phyloP scores from a whole-genome alignment of 768 basidiomycete species.

The Podaxis sp. region DNA sequence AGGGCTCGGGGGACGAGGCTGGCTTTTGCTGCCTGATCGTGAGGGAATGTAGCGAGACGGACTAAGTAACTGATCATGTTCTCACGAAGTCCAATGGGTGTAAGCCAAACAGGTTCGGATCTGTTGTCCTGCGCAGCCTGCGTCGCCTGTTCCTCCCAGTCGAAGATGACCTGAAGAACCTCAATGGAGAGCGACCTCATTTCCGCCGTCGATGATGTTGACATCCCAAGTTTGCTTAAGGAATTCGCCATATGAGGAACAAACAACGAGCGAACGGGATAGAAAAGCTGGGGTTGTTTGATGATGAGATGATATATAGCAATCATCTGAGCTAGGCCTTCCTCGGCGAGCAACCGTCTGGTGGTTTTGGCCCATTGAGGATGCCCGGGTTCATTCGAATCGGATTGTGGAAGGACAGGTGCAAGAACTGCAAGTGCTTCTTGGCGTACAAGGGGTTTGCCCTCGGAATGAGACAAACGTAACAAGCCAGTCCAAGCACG shows the following conservation, averaged over 20 bases:
- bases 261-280: conserved; percentile 88
- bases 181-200: conserved; percentile 88
- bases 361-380: conserved; percentile 87
- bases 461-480: conserved; percentile 69
- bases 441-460: conserved; percentile 76
- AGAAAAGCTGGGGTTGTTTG: conserved; percentile 89
- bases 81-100: conserved; percentile 80
- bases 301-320: conserved; percentile 92
- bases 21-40: conserved; percentile 49
- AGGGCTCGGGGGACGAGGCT: conserved; percentile 64
- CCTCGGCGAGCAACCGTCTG: conserved; percentile 83
- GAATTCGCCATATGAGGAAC: conserved; percentile 92
- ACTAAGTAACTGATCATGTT: conserved; percentile 94
- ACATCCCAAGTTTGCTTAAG: conserved; percentile 84
- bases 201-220: conserved; percentile 67
- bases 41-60: conserved; percentile 75
- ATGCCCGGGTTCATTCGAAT: conserved; percentile 55
- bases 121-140: conserved; percentile 25
- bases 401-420: conserved; percentile 69
- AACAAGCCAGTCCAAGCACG: conserved; percentile 90
- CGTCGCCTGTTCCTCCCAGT: conserved; percentile 82
- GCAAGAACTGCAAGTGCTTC: conserved; percentile 85
- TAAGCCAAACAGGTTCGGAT: conserved; percentile 51
- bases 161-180: conserved; percentile 86
- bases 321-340: conserved; percentile 69